Base-by-base conservation (phyloP, 148 eudicot species). In the Rheum nobile region DNA sequence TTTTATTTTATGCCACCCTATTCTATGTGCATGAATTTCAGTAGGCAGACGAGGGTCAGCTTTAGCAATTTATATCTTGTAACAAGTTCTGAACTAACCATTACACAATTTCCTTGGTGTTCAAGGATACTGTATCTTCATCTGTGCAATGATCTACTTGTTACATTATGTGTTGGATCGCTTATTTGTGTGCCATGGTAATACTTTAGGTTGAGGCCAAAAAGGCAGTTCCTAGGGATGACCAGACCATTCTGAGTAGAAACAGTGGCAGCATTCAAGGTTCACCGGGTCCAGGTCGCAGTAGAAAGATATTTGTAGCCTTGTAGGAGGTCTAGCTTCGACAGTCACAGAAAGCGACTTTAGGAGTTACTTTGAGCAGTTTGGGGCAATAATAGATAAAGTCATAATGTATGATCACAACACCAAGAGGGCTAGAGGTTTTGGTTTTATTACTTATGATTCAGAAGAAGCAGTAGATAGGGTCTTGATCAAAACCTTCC, bases 381-480 rank as follows among this genome's bases (percentile, higher is more conserved):
- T 74, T 59, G 76, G 71, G 22, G 8, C 10, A 4, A 74, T 59
- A 12, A 74, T 50, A 9, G 71, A 74, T 61, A 47, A 37, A 4
- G 76, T 74, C 11, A 68, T 74, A 43, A 74, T 74, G 70, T 74
- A 74, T 74, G 76, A 74, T 54, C 76, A 74, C 70, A 74, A 74
- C 71, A 74, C 76, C 1, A 63, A 74, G 34, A 74, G 76, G 71
- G 52, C 76, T 55, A 73, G 75, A 73, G 75, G 75, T 46, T 73
- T 73, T 54, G 75, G 75, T 19, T 73, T 73, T 38, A 52, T 73
- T n/a, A 73, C 75, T 55, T 73, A 50, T 73, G 75, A 73, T 73
- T 73, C 75, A 7, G 75, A 73, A 73, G 75, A 73, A 29, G 75
- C 67, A 29, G 75, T 73, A 1, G 75, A 73, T 42, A 52, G 67